Percentiles rank a stretch among this genome's conserved stretches.
These are phyloP conservation scores for Cladosporium sphaerospermum DNA, from an alignment of 2,329 filamentous ascomycete genomes.

Conservation along the genomic window DNA sequence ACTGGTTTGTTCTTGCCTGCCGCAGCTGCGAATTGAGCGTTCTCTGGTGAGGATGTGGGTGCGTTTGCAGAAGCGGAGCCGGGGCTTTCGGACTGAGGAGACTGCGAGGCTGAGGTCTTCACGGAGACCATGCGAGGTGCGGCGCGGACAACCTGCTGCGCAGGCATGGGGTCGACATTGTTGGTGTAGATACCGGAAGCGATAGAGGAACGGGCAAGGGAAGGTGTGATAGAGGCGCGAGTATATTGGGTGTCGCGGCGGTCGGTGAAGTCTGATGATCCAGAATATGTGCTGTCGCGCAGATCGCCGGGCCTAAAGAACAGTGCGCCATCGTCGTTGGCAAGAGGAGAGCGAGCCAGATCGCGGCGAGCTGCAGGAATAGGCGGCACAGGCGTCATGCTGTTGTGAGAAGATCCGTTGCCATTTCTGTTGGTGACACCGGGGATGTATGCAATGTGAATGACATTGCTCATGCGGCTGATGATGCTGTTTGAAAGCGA, in stretches of 20 bases:
- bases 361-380: constrained; percentile 57
- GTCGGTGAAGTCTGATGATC: constrained; percentile 50
- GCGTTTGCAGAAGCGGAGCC: neutral
- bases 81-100: constrained; percentile 3
- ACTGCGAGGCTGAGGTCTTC: constrained; percentile 39
- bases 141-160: constrained; percentile 78
- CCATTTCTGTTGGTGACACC: constrained; percentile 90
- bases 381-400: constrained; percentile 76
- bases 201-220: constrained; percentile 52
- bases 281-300: constrained; percentile 85
- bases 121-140: constrained; percentile 93
- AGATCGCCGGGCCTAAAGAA: constrained; percentile 91
- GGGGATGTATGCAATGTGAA: constrained; percentile 98
- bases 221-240: constrained; percentile 44
- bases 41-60: constrained; percentile 7
- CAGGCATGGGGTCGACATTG: constrained; percentile 75
- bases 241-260: constrained; percentile 33
- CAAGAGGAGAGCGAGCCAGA: constrained; percentile 49
- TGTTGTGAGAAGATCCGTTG: constrained; percentile 48
- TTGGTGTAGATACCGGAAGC: constrained; percentile 92
- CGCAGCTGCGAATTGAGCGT: constrained; percentile 5
- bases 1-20: constrained; percentile 16
- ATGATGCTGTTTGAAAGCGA: constrained; percentile 94
- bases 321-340: constrained; percentile 63
- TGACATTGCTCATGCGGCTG: constrained; percentile 95